Evolutionary conservation across 2,329 filamentous ascomycete genomes (phyloP).

Genomic region (Byssoonygena ceratinophila): DNA sequence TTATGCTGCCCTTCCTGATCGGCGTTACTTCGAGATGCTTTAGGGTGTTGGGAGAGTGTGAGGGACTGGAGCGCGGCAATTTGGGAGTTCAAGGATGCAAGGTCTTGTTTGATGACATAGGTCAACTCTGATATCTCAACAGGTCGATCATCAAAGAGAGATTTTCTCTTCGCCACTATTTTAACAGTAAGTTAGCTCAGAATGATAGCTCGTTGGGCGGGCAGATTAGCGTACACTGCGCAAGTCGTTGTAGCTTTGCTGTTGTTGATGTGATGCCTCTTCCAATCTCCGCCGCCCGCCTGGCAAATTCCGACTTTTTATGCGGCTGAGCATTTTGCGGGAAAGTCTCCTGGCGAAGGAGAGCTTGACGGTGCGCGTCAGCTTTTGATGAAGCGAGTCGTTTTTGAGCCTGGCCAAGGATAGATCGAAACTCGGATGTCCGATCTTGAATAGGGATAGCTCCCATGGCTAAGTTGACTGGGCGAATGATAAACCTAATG

Average conservation of each 20-base stretch:
- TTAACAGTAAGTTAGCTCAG: neutral
- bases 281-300: slow-evolving; percentile 82
- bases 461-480: slow-evolving; percentile 32
- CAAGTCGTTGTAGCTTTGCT: slow-evolving; percentile 87
- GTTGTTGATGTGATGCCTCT: slow-evolving; percentile 84
- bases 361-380: slow-evolving; percentile 66
- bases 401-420: slow-evolving; percentile 75
- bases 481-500: neutral
- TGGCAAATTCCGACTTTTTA: slow-evolving; percentile 73
- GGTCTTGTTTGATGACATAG: slow-evolving; percentile 95
- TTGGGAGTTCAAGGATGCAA: slow-evolving; percentile 73
- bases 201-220: neutral
- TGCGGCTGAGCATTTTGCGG: slow-evolving; percentile 41
- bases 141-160: slow-evolving; percentile 90
- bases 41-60: slow-evolving; percentile 64
- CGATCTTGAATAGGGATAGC: slow-evolving; percentile 81
- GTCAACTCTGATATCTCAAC: slow-evolving; percentile 96
- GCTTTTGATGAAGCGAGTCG: slow-evolving; percentile 66
- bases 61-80: slow-evolving; percentile 74
- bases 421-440: slow-evolving; percentile 87
- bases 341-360: slow-evolving; percentile 60
- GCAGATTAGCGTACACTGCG: slow-evolving; percentile 51
- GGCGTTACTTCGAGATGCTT: slow-evolving; percentile 36
- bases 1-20: slow-evolving; percentile 92
- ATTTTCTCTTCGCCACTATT: slow-evolving; percentile 83